Percentiles rank a stretch among this genome's conserved stretches.
Evolutionary conservation across 2,329 filamentous ascomycete species (phyloP).

Genomic region (Colletotrichum lini): DNA sequence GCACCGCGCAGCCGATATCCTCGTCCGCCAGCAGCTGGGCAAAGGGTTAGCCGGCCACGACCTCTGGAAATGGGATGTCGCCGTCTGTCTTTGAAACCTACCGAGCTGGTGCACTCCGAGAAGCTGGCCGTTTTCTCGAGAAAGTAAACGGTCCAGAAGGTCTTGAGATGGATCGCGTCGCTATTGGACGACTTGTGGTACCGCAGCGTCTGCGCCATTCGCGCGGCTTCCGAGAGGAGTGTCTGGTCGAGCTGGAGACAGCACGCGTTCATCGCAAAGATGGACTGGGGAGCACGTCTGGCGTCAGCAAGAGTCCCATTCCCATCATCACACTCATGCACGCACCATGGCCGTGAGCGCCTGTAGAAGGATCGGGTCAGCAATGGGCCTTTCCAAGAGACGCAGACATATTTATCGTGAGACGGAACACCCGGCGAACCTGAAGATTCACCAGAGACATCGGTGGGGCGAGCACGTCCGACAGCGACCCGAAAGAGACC

Average conservation of each 20-base stretch:
- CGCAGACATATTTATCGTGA: neutral
- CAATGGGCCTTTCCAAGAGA: neutral
- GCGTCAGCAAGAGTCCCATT: neutral
- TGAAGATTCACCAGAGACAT: neutral
- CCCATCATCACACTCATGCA: no score
- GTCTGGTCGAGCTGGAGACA: slow-evolving; percentile 52
- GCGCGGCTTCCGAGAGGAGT: slow-evolving; percentile 48
- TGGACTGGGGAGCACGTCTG: slow-evolving; percentile 46
- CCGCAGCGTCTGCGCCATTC: slow-evolving; percentile 48
- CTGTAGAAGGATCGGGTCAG: neutral
- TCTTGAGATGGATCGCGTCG: slow-evolving; percentile 49
- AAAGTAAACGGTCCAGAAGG: slow-evolving; percentile 58
- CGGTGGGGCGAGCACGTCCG: neutral
- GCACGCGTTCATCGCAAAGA: slow-evolving; percentile 53
- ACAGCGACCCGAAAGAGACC: slow-evolving; percentile 32
- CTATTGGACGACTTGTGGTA: slow-evolving; percentile 37
- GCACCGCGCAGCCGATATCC: slow-evolving; percentile 55
- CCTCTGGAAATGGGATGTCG: neutral
- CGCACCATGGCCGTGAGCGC: slow-evolving; percentile 25
- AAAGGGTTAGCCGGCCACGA: neutral
- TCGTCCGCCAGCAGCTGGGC: slow-evolving; percentile 45
- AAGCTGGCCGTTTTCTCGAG: slow-evolving; percentile 55
- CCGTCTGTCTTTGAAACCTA: slow-evolving; percentile 40
- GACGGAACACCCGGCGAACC: neutral
- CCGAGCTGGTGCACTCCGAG: slow-evolving; percentile 48